Conservation (phyloP, 2,329 filamentous ascomycete species). For the Ophiocordyceps sinensis region DNA sequence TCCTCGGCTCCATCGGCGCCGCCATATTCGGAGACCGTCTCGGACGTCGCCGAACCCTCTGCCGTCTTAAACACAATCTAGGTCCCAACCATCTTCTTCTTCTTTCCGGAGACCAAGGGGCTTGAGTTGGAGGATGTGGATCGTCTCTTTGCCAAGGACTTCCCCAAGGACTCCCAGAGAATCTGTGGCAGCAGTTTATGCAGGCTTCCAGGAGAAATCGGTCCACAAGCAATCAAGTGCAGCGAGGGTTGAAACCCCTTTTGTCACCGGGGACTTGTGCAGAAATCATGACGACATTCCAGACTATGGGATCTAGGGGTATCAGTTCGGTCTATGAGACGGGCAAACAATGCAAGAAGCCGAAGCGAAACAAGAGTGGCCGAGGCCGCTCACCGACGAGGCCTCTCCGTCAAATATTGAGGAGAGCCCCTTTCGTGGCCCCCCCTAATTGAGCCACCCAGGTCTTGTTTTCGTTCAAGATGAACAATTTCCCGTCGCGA, state of each 20-base stretch:
- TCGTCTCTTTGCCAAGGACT: conserved; percentile 11
- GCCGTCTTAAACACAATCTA: conserved; percentile 12
- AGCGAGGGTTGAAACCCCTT: too few species aligned
- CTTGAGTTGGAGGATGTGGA: conserved; percentile 28
- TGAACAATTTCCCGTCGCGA: conserved; percentile 24
- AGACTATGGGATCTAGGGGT: too few species aligned
- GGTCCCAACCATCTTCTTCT: conserved; percentile 14
- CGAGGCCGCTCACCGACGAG: too few species aligned
- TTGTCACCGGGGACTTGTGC: too few species aligned
- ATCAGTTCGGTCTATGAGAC: too few species aligned
- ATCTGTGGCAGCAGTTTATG: too few species aligned
- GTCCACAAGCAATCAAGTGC: too few species aligned
- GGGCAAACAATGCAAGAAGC: too few species aligned
- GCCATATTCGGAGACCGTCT: conserved; percentile 23
- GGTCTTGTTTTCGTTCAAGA: conserved; percentile 30
- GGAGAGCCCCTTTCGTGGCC: conserved; percentile 8
- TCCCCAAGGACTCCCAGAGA: conserved; percentile 5
- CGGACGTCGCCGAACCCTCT: conserved; percentile 24
- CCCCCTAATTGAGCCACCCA: conserved; percentile 18
- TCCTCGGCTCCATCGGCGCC: conserved; percentile 10
- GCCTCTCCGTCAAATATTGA: conserved; percentile 2
- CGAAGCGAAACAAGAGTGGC: too few species aligned
- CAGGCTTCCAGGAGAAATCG: too few species aligned
- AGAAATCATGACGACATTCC: too few species aligned
- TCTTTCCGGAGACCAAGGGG: conserved; percentile 16